Percentiles rank a stretch among this genome's conserved stretches.
Conservation (phyloP, 1,284 basidiomycete genomes). For the Moesziomyces aphidis region DNA sequence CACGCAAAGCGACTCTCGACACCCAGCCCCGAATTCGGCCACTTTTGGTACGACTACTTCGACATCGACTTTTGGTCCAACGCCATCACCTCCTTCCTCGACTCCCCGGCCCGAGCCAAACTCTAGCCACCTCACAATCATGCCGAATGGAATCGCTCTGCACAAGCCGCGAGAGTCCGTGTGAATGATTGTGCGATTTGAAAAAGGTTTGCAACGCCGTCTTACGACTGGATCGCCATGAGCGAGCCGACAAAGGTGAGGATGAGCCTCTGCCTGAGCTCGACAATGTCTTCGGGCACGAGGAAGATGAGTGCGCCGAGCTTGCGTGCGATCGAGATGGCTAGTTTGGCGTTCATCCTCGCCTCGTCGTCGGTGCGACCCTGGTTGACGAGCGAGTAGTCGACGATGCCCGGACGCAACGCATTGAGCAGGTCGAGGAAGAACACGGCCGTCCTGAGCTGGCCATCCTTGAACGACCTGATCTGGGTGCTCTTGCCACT, state of each 20-base stretch:
- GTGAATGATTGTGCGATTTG: not conserved
- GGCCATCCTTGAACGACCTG: conserved; percentile 93
- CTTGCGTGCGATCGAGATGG: conserved; percentile 97
- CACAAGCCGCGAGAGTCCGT: not conserved
- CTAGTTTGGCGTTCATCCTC: conserved; percentile 86
- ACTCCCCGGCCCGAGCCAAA: conserved; percentile 7
- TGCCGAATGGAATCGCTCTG: no score
- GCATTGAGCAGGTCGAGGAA: conserved; percentile 93
- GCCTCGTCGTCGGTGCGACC: conserved; percentile 86
- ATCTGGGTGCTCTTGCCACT: conserved; percentile 77
- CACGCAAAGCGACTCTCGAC: conserved; percentile 43
- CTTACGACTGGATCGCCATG: conserved; percentile 55
- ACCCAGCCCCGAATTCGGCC: conserved; percentile 38
- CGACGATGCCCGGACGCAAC: conserved; percentile 92
- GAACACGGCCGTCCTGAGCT: conserved; percentile 89
- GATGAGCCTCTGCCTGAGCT: conserved; percentile 68
- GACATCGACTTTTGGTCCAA: conserved; percentile 32
- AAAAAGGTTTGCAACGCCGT: no score
- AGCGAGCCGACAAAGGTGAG: conserved; percentile 74
- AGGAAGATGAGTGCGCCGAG: conserved; percentile 96
- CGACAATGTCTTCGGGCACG: conserved; percentile 83
- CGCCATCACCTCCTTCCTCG: conserved; percentile 43
- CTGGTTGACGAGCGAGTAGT: conserved; percentile 81
- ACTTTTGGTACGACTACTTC: conserved; percentile 63
- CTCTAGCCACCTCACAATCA: not conserved